Base-by-base conservation (phyloP, 768 basidiomycete genomes). In the Leccinum arenicola region DNA sequence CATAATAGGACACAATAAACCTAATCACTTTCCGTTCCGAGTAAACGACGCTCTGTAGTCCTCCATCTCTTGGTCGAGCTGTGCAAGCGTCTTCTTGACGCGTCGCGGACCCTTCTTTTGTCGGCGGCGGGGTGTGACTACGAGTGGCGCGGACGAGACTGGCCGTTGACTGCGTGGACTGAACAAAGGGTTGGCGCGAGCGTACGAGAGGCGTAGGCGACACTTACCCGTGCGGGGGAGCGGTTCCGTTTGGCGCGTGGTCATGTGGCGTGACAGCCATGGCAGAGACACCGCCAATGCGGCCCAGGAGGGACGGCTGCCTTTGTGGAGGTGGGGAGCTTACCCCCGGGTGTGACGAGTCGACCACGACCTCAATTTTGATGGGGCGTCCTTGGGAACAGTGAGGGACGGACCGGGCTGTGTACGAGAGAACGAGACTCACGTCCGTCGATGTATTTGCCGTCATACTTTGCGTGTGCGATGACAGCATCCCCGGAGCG, bases 21-120 rank as follows among this genome's bases (percentile, higher is more conserved):
- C 50, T 15, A 19, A n/a, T 56, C 52, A 64, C 62, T 58, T 63
- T 54, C 62, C 61, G 33, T 66, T 64, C 27, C 27, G 58, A 12
- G 48, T 48, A 52, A 57, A 63, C 12, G 56, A 52, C 43, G 88
- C 85, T 52, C 81, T 80, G 62, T 91, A 92, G 52, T 87, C 86
- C 57, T 92, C 90, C 87, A 92, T 91, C 70, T 92, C 89, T 68
- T 81, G 78, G 69, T 92, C 89, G 23, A 92, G 78, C 59, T 91
- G 82, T 27, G 80, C 84, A 7, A 75, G 67, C 0, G 87, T 71
- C 72, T 91, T 91, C 67, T 89, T 89, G 47, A 89, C 69, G 40
- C 90, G 82, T 66, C 83, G 85, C 0, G 90, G 87, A 0, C 90
- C 90, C 66, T 91, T 92, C 76, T 87, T 90, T 43, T 76, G 73